Evolutionary conservation across 2,329 filamentous ascomycete genomes (phyloP).

Genomic region (Parasarocladium wereldwijsianum): DNA sequence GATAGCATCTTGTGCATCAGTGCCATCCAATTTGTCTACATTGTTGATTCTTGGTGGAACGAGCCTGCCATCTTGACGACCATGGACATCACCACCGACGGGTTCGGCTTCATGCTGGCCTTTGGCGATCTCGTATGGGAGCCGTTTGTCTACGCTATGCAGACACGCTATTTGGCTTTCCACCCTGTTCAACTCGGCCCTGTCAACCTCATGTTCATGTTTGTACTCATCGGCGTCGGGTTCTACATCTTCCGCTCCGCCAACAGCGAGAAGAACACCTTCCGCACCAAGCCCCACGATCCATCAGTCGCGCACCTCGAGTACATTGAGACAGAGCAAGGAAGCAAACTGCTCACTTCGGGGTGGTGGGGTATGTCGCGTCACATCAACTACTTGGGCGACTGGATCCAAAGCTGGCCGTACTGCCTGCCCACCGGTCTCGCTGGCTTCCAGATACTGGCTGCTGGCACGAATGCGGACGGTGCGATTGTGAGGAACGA

Average conservation of each 20-base stretch:
- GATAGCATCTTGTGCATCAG: constrained; percentile 76
- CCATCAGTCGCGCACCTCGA: constrained; percentile 65
- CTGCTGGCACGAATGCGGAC: constrained; percentile 32
- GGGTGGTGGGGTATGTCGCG: constrained; percentile 90
- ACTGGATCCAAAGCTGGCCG: constrained; percentile 89
- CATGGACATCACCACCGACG: constrained; percentile 86
- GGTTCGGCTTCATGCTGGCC: constrained; percentile 87
- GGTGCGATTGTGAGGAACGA: constrained; percentile 42
- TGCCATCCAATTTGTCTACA: constrained; percentile 65
- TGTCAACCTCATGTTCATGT: constrained; percentile 46
- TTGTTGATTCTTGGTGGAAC: constrained; percentile 74
- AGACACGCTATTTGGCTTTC: constrained; percentile 70
- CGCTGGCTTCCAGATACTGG: constrained; percentile 63
- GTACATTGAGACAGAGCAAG: constrained; percentile 72
- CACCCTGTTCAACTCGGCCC: constrained; percentile 70
- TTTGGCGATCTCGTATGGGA: constrained; percentile 92
- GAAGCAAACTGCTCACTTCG: constrained; percentile 65
- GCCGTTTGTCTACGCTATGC: constrained; percentile 75
- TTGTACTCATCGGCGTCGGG: constrained; percentile 54
- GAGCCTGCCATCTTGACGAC: constrained; percentile 82
- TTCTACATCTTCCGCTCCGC: constrained; percentile 87
- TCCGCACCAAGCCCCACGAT: constrained; percentile 76
- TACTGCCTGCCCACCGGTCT: constrained; percentile 78
- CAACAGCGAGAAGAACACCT: constrained; percentile 90
- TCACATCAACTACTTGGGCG: constrained; percentile 92